Evolutionary conservation across 2,329 filamentous ascomycete genomes (phyloP).

Genomic region (Sarocladium strictum): DNA sequence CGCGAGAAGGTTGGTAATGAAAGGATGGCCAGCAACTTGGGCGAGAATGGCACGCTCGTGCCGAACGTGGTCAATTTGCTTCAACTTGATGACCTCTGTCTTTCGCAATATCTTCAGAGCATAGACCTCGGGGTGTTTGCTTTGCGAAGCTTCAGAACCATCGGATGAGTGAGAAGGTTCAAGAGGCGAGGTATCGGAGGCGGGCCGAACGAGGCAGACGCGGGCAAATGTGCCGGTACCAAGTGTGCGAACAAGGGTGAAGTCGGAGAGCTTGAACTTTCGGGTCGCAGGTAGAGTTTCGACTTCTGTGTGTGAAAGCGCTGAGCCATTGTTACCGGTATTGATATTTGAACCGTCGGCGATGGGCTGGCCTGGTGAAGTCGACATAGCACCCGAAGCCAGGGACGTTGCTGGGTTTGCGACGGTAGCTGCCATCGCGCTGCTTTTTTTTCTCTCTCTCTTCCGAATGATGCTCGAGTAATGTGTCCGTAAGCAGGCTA

Average conservation of each 20-base stretch:
- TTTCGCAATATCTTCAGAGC: conserved; percentile 76
- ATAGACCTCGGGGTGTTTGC: conserved; percentile 50
- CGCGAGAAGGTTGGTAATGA: conserved; percentile 72
- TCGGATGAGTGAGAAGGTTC: conserved; percentile 11
- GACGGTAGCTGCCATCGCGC: conserved; percentile 16
- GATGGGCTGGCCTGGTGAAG: neutral
- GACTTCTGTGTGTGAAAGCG: neutral
- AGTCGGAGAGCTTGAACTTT: conserved; percentile 44
- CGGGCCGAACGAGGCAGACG: conserved; percentile 69
- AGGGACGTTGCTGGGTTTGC: conserved; percentile 18
- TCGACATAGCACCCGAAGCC: conserved; percentile 14
- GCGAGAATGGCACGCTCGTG: conserved; percentile 75
- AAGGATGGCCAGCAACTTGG: conserved; percentile 73
- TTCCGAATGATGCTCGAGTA: neutral
- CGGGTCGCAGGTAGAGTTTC: conserved; percentile 21
- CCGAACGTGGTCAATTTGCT: conserved; percentile 81
- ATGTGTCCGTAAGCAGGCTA: neutral
- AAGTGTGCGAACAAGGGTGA: conserved; percentile 67
- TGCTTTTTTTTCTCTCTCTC: neutral
- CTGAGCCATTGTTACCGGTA: neutral
- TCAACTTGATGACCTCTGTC: conserved; percentile 69
- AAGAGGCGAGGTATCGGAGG: conserved; percentile 36
- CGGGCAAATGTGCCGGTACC: conserved; percentile 79
- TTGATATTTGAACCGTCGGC: neutral
- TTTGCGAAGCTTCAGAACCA: conserved; percentile 13